Percentiles rank a stretch among this genome's conserved stretches.
phyloP scores from a whole-genome alignment of 306 rosid genomes.

The Cicer bijugum region DNA sequence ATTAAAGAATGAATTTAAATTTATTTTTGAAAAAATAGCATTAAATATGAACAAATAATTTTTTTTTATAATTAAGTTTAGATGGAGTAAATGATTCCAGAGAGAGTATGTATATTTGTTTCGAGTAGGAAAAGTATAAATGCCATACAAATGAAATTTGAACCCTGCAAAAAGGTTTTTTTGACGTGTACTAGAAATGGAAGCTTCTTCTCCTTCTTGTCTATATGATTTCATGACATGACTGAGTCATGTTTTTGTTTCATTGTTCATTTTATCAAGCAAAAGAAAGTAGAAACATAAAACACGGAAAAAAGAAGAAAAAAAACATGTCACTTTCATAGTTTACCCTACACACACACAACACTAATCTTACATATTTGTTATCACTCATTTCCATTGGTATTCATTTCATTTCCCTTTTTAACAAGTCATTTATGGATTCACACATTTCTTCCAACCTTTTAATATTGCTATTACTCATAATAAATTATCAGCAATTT shows the following conservation, averaged over 20 bases:
- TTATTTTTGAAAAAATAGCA: too few species aligned
- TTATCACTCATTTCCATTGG: not conserved
- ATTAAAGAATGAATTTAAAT: too few species aligned
- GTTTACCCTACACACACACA: conserved; percentile 10
- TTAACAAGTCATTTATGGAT: conserved; percentile 35
- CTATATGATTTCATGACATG: not conserved
- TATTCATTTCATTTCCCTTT: not conserved
- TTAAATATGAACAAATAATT: too few species aligned
- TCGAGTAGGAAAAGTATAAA: too few species aligned
- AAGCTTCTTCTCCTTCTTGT: not conserved
- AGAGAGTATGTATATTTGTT: too few species aligned
- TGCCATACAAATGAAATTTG: too few species aligned
- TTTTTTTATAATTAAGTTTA: too few species aligned
- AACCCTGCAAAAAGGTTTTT: too few species aligned
- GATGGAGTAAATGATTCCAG: too few species aligned
- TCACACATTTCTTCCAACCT: conserved; percentile 39
- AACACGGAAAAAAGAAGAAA: not conserved
- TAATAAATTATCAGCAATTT: conserved; percentile 30
- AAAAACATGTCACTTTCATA: conserved; percentile 46
- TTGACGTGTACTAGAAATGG: too few species aligned
- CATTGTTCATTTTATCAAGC: not conserved
- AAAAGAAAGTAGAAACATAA: not conserved
- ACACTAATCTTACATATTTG: not conserved
- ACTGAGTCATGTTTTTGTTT: not conserved
- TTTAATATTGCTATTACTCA: not conserved